Conservation (phyloP, 129 eudicot species). For the Kitagawia praeruptora region DNA sequence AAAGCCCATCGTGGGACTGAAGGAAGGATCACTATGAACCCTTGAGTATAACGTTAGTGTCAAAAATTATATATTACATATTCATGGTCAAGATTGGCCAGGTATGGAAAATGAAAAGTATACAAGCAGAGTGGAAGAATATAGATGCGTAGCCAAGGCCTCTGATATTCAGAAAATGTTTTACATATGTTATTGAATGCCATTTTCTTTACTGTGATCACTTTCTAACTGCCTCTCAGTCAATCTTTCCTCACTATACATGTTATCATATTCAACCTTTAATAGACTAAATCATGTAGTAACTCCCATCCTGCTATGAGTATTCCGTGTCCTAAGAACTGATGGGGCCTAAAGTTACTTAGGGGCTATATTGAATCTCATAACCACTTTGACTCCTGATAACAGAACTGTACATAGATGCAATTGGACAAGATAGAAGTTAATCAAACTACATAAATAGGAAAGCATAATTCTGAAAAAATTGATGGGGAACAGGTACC, state of each 20-base stretch:
- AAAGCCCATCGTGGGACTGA: not conserved
- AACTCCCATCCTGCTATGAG: not conserved
- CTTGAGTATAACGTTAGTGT: not conserved
- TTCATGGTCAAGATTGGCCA: not conserved
- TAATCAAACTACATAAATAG: not conserved
- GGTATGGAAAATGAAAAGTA: not conserved
- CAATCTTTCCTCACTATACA: not conserved
- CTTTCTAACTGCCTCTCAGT: not conserved
- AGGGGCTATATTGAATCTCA: not conserved
- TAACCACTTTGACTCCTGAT: not conserved
- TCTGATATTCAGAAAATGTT: not conserved
- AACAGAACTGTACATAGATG: not conserved
- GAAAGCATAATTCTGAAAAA: constrained; percentile 1
- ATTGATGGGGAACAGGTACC: constrained; percentile 32
- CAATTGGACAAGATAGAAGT: not conserved
- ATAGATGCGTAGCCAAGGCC: not conserved
- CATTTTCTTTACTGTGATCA: not conserved
- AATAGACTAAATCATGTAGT: not conserved
- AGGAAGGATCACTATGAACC: not conserved
- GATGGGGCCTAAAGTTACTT: not conserved
- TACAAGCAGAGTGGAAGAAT: not conserved
- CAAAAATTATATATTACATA: not conserved
- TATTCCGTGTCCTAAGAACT: not conserved
- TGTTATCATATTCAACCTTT: not conserved
- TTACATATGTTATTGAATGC: not conserved